Percentiles rank a stretch among this genome's conserved stretches.
phyloP scores from a whole-genome alignment of 352 stramenopile species.

The Phytophthora hybrid region DNA sequence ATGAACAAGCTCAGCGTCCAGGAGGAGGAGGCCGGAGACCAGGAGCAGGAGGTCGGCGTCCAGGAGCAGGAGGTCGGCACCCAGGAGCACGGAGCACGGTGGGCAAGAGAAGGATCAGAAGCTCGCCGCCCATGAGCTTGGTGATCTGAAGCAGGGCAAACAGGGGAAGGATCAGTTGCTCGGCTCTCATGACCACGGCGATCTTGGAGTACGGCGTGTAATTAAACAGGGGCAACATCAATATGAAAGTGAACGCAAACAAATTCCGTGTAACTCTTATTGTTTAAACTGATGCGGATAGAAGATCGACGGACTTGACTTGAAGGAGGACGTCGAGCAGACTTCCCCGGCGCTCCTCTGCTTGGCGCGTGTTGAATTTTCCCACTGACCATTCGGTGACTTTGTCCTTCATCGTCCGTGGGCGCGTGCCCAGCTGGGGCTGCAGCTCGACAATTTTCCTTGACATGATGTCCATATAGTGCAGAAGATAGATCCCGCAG shows the following conservation, averaged over 20 bases:
- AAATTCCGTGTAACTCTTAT: not conserved
- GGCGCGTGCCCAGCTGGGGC: too few species aligned
- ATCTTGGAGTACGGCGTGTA: not conserved
- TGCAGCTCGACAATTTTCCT: not conserved
- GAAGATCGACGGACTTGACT: not conserved
- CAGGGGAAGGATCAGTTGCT: too few species aligned
- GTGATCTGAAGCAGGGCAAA: too few species aligned
- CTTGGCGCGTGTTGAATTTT: not conserved
- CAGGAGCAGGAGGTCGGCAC: too few species aligned
- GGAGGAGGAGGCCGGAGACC: too few species aligned
- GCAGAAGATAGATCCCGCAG: not conserved
- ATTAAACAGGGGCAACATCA: not conserved
- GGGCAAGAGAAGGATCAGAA: too few species aligned
- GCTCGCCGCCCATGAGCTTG: too few species aligned
- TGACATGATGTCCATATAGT: not conserved
- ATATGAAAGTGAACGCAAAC: not conserved
- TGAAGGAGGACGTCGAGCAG: not conserved
- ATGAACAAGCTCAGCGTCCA: too few species aligned
- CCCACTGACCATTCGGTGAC: not conserved
- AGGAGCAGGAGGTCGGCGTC: too few species aligned
- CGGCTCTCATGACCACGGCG: too few species aligned
- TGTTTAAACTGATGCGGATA: not conserved
- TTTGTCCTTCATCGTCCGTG: not conserved
- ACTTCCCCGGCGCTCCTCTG: not conserved
- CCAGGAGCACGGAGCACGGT: too few species aligned